phyloP scores from a whole-genome alignment of 495 filamentous ascomycete species.

The Entonaema liquescens region DNA sequence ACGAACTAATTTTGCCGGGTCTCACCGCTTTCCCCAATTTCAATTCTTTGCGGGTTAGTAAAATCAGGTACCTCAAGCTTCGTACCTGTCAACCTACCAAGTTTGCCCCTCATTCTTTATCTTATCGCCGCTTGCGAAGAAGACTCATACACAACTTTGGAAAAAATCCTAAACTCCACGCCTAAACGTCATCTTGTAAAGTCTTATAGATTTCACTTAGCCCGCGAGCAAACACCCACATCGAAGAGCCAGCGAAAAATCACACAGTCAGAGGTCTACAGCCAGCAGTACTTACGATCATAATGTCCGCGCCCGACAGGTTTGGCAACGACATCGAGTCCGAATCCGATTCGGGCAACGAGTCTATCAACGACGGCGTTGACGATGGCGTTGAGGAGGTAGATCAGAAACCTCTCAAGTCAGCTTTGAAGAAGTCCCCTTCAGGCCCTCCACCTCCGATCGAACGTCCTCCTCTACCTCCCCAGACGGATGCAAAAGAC shows the following conservation, averaged over 20 bases:
- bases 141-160: slow-evolving; percentile 43
- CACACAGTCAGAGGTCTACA: background rate
- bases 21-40: background rate
- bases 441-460: slow-evolving; percentile 50
- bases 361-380: slow-evolving; percentile 49
- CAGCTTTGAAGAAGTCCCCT: slow-evolving; percentile 58
- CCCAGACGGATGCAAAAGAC: slow-evolving; percentile 87
- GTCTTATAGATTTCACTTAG: background rate
- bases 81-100: slow-evolving; percentile 1
- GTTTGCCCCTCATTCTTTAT: slow-evolving; percentile 42
- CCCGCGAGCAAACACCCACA: background rate
- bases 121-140: slow-evolving; percentile 31
- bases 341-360: slow-evolving; percentile 49
- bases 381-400: slow-evolving; percentile 51
- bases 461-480: slow-evolving; percentile 69
- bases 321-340: slow-evolving; percentile 44
- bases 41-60: background rate
- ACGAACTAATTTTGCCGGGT: background rate
- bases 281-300: background rate
- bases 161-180: slow-evolving; percentile 38
- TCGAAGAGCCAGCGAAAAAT: background rate
- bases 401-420: slow-evolving; percentile 56
- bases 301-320: slow-evolving; percentile 40
- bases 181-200: slow-evolving; percentile 35
- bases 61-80: background rate